phyloP scores from a whole-genome alignment of 2,329 filamentous ascomycete genomes.

The Pseudogymnoascus sp. region DNA sequence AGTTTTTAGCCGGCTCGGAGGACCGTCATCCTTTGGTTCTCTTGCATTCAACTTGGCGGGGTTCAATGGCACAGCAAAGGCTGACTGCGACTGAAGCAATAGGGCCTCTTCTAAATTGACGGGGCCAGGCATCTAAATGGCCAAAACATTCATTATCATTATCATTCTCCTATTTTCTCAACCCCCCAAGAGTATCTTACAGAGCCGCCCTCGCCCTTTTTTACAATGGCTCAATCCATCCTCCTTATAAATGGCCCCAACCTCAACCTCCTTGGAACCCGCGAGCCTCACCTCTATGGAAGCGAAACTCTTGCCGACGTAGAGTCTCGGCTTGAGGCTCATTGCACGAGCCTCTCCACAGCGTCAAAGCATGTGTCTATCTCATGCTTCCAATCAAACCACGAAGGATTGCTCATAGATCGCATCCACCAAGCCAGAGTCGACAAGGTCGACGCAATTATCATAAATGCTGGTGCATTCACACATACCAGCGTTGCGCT shows the following conservation, averaged over 20 bases:
- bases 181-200: too few relatives aligned
- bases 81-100: background rate
- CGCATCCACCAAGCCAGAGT: constrained; percentile 59
- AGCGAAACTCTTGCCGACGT: constrained; percentile 59
- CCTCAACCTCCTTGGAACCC: constrained; percentile 68
- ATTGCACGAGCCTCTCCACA: background rate
- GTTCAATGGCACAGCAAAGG: background rate
- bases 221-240: constrained; percentile 39
- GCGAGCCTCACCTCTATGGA: constrained; percentile 69
- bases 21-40: background rate
- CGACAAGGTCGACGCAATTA: constrained; percentile 50
- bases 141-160: background rate
- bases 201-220: background rate
- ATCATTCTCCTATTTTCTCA: background rate
- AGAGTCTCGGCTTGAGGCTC: constrained; percentile 25
- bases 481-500: constrained; percentile 72
- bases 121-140: background rate
- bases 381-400: constrained; percentile 64
- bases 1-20: background rate
- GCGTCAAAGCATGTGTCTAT: constrained; percentile 32
- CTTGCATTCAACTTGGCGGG: background rate
- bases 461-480: constrained; percentile 69
- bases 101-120: background rate
- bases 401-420: constrained; percentile 67
- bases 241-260: constrained; percentile 77